phyloP scores from a whole-genome alignment of 1,284 basidiomycete genomes.

The Tremellales sp. region DNA sequence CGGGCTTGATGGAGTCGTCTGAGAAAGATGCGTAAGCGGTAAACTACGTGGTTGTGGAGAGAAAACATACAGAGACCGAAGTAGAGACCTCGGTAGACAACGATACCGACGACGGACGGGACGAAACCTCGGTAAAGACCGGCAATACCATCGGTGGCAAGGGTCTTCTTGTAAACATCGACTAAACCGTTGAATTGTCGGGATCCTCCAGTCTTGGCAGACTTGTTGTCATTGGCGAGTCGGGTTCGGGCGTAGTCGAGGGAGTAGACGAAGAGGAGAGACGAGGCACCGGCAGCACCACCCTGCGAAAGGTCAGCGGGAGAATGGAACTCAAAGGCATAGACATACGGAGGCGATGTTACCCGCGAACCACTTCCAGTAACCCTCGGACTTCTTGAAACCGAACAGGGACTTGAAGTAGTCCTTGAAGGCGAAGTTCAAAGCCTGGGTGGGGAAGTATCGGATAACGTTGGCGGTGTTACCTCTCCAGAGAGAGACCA shows the following conservation, averaged over 20 bases:
- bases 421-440: conserved; percentile 51
- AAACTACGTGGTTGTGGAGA: no score
- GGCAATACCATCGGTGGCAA: conserved; percentile 54
- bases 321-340: not conserved
- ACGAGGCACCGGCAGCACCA: conserved; percentile 95
- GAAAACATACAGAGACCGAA: conserved; percentile 43
- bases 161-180: conserved; percentile 73
- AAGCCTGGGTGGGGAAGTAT: conserved; percentile 55
- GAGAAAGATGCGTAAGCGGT: not conserved
- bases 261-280: conserved; percentile 94
- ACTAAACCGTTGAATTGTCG: conserved; percentile 95
- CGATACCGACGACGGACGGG: conserved; percentile 60
- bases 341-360: conserved; percentile 65
- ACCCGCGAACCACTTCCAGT: conserved; percentile 56
- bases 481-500: conserved; percentile 53
- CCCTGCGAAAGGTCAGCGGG: conserved; percentile 49
- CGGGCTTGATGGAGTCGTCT: conserved; percentile 57
- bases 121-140: conserved; percentile 63
- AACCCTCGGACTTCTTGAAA: conserved; percentile 57
- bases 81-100: conserved; percentile 61
- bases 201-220: conserved; percentile 78
- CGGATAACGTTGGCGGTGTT: conserved; percentile 57
- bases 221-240: conserved; percentile 95
- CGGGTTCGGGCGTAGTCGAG: conserved; percentile 96
- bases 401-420: conserved; percentile 55